These are phyloP conservation scores for Purshia tridentata DNA, from an alignment of 306 rosid genomes.

Conservation along the genomic window DNA sequence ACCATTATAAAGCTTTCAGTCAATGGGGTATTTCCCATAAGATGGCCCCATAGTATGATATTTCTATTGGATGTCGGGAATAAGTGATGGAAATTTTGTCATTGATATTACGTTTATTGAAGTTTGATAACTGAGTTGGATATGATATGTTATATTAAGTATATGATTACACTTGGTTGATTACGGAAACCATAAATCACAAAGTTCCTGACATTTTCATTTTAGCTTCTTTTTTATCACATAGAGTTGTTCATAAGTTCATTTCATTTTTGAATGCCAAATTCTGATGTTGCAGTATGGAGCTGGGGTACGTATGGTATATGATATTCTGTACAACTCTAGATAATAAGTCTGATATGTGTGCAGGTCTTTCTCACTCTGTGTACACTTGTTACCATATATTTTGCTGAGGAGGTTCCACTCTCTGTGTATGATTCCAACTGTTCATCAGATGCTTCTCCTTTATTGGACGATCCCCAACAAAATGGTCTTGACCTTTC, in stretches of 20 bases:
- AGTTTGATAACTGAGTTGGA: not conserved
- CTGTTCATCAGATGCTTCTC: constrained; percentile 70
- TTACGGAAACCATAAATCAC: not conserved
- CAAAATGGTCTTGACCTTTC: constrained; percentile 49
- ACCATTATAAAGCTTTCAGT: not conserved
- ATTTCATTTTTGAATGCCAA: not conserved
- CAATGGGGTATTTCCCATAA: not conserved
- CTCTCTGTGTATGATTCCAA: constrained; percentile 51
- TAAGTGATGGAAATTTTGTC: not conserved
- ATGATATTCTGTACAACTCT: constrained; percentile 21
- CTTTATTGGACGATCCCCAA: constrained; percentile 69
- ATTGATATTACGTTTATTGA: not conserved
- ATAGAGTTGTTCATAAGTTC: not conserved
- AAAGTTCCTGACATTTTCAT: not conserved
- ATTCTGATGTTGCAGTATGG: not conserved
- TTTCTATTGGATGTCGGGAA: not conserved
- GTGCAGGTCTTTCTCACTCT: constrained; percentile 80
- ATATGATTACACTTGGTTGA: not conserved
- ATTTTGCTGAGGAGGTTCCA: constrained; percentile 94
- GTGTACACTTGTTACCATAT: constrained; percentile 79
- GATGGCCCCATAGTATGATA: not conserved
- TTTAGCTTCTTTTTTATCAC: not conserved
- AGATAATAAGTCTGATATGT: constrained; percentile 20
- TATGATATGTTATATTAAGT: not conserved
- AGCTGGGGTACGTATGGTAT: not conserved